phyloP scores from a whole-genome alignment of 2,329 filamentous ascomycete genomes.

The Fusarium protoensiforme region DNA sequence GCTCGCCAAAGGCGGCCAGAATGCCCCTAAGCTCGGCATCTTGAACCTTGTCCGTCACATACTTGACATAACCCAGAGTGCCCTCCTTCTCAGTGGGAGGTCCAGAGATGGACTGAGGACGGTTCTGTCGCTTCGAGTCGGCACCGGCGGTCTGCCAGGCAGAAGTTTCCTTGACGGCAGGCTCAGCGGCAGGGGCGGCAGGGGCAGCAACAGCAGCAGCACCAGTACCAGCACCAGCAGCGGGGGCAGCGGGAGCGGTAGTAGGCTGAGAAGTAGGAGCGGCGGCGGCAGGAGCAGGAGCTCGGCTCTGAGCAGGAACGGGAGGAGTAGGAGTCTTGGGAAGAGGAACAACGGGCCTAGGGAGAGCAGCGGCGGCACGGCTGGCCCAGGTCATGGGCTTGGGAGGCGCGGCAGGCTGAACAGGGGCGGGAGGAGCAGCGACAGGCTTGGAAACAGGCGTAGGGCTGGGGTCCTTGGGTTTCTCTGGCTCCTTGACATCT shows the following conservation, averaged over 20 bases:
- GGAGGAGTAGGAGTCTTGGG: conserved; percentile 68
- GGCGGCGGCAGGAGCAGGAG: conserved; percentile 59
- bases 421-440: conserved; percentile 49
- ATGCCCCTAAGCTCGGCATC: conserved; percentile 76
- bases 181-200: conserved; percentile 53
- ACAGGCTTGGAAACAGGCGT: conserved; percentile 58
- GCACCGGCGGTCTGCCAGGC: conserved; percentile 89
- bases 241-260: conserved; percentile 51
- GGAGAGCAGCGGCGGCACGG: conserved; percentile 69
- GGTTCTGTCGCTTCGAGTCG: conserved; percentile 86
- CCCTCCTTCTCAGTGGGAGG: conserved; percentile 76
- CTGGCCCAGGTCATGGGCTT: conserved; percentile 83
- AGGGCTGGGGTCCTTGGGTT: conserved; percentile 72
- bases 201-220: conserved; percentile 52
- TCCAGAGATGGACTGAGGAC: conserved; percentile 73
- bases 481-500: conserved; percentile 67
- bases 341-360: conserved; percentile 63
- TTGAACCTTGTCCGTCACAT: conserved; percentile 89
- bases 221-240: conserved; percentile 50
- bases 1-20: conserved; percentile 77
- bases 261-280: conserved; percentile 51
- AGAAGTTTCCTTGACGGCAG: conserved; percentile 60
- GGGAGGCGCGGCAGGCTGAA: conserved; percentile 57
- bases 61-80: conserved; percentile 92
- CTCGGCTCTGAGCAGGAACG: conserved; percentile 60